phyloP scores from a whole-genome alignment of 1,284 basidiomycete genomes.

The Pseudozyma pruni region DNA sequence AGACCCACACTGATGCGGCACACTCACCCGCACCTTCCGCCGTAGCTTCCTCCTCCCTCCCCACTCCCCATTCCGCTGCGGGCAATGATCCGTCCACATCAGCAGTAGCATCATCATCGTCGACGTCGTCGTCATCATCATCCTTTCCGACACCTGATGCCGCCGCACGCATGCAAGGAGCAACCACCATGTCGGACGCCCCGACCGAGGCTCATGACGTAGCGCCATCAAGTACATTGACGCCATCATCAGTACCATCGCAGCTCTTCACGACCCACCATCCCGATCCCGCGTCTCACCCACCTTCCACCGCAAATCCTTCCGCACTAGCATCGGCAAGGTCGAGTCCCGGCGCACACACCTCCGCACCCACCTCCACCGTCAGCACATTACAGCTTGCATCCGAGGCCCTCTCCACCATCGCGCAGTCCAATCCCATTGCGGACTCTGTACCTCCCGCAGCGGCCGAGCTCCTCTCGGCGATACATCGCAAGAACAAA shows the following conservation, averaged over 20 bases:
- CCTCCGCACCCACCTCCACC: slow-evolving; percentile 20
- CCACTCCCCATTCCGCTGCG: neutral
- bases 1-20: slow-evolving; percentile 9
- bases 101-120: neutral
- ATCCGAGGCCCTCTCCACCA: slow-evolving; percentile 32
- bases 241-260: neutral
- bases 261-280: neutral
- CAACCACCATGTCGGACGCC: slow-evolving; percentile 27
- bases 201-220: neutral
- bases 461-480: slow-evolving; percentile 25
- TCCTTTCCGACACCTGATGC: slow-evolving; percentile 8
- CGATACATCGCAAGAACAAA: slow-evolving; percentile 28
- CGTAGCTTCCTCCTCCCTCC: neutral
- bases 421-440: slow-evolving; percentile 2
- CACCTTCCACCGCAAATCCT: slow-evolving; percentile 8
- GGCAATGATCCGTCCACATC: neutral
- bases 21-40: neutral
- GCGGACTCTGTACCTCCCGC: slow-evolving; percentile 8
- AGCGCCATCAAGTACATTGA: neutral
- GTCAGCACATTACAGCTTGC: slow-evolving; percentile 34
- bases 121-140: slow-evolving; percentile 6
- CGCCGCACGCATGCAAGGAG: slow-evolving; percentile 4
- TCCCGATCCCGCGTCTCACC: neutral
- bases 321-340: slow-evolving; percentile 13
- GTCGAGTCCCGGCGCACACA: slow-evolving; percentile 21